A percentile compares a stretch with the other conserved stretches of the same genome.
Conservation (phyloP, 345 rosid genomes). For the Nasturtium officinale region DNA sequence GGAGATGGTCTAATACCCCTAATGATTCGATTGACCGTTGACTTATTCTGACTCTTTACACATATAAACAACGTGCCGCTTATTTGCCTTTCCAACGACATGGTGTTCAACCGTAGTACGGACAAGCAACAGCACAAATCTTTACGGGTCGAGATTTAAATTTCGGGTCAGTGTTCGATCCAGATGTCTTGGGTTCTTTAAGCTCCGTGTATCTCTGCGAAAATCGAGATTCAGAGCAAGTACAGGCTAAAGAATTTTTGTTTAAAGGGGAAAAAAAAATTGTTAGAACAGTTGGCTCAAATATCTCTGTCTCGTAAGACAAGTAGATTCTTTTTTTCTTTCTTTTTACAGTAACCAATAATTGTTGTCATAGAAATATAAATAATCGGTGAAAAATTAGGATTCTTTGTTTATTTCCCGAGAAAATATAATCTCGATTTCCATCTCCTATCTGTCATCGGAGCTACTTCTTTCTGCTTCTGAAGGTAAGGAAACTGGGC, state of each 20-base stretch:
- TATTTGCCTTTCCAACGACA: neutral
- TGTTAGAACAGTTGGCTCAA: neutral
- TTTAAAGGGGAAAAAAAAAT: neutral
- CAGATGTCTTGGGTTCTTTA: constrained; percentile 23
- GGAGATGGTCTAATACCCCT: neutral
- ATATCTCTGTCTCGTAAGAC: constrained; percentile 29
- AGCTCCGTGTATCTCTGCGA: constrained; percentile 33
- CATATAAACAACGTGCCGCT: constrained; percentile 1
- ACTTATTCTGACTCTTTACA: neutral
- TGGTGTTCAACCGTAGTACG: neutral
- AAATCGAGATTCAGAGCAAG: constrained; percentile 26
- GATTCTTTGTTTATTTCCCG: constrained; percentile 25
- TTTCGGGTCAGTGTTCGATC: constrained; percentile 22
- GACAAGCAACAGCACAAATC: constrained; percentile 8
- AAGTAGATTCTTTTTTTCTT: neutral
- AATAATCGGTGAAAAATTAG: neutral
- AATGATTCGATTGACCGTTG: neutral
- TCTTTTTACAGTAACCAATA: constrained; percentile 9
- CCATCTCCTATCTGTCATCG: neutral
- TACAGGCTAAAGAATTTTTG: neutral
- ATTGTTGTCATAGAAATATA: constrained; percentile 12
- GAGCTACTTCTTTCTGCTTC: constrained; percentile 7
- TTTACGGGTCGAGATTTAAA: constrained; percentile 21
- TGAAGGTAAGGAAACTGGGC: constrained; percentile 33
- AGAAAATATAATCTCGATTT: neutral